Evolutionary conservation across 2,329 filamentous ascomycete species (phyloP).

Genomic region (Metarhizium album): DNA sequence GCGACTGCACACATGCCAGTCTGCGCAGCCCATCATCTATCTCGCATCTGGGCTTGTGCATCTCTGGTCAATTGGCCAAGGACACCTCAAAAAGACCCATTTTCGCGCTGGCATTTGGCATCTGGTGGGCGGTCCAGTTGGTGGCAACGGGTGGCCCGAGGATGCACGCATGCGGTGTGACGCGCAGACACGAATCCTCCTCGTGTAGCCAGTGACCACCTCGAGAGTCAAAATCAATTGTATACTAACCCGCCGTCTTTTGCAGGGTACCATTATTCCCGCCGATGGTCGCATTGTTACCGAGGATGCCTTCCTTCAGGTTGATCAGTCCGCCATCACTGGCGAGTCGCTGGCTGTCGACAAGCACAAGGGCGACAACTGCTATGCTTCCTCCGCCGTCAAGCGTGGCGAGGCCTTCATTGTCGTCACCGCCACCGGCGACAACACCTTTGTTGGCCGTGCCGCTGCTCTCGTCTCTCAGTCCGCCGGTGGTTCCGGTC

Average conservation of each 20-base stretch:
- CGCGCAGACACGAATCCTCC: neutral
- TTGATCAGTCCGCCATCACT: slow-evolving; percentile 86
- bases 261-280: slow-evolving; percentile 70
- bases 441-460: slow-evolving; percentile 83
- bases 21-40: neutral
- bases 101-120: neutral
- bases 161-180: neutral
- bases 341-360: slow-evolving; percentile 87
- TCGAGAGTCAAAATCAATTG: neutral
- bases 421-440: slow-evolving; percentile 73
- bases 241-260: neutral
- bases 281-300: slow-evolving; percentile 81
- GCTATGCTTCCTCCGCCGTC: slow-evolving; percentile 77
- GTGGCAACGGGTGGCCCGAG: neutral
- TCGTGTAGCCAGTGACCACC: no score
- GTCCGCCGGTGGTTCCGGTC: slow-evolving; percentile 62
- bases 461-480: slow-evolving; percentile 77
- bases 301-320: slow-evolving; percentile 74
- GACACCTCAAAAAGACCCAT: neutral
- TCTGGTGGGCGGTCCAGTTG: neutral
- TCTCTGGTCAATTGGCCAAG: neutral
- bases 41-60: neutral
- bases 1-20: neutral
- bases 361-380: slow-evolving; percentile 71
- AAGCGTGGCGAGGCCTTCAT: slow-evolving; percentile 84